Percentiles rank a stretch among this genome's conserved stretches.
Conservation (phyloP, 2,329 filamentous ascomycete genomes). For the Blastomyces parvus region DNA sequence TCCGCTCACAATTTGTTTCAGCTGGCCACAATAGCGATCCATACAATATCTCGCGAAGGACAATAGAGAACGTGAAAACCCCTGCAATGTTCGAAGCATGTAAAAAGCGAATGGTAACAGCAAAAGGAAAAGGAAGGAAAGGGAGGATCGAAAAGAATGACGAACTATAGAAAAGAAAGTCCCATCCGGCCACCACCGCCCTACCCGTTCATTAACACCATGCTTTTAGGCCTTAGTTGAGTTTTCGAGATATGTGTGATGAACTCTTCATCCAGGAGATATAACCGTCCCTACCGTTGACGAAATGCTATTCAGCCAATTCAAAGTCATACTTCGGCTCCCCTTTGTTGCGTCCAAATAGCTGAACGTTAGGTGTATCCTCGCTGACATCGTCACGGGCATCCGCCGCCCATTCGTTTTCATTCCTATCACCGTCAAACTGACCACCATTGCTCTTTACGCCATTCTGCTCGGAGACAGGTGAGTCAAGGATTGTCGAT, state of each 20-base stretch:
- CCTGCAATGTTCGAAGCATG: not conserved
- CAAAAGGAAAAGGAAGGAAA: not conserved
- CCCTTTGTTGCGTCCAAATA: not conserved
- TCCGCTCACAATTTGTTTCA: not conserved
- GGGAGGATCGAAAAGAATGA: too few relatives aligned
- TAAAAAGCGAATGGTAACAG: not conserved
- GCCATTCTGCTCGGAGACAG: not conserved
- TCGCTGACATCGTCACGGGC: not conserved
- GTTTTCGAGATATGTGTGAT: not conserved
- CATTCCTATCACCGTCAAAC: not conserved
- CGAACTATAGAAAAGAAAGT: not conserved
- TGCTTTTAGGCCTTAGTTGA: not conserved
- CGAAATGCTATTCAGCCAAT: conserved; percentile 3
- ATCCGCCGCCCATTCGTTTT: not conserved
- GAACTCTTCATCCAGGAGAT: conserved; percentile 6
- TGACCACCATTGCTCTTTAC: not conserved
- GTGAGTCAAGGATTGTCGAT: not conserved
- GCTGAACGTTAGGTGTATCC: not conserved
- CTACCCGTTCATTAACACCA: not conserved
- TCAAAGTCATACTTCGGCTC: conserved; percentile 13
- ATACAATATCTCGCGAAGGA: not conserved
- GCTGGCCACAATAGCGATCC: not conserved
- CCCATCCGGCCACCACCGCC: not conserved
- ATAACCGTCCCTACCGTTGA: conserved; percentile 10
- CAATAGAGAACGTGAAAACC: not conserved